Percentiles rank a stretch among this genome's conserved stretches.
These are phyloP conservation scores for Rugonectria rugulosa DNA, from an alignment of 2,329 filamentous ascomycete species.

Conservation along the genomic window DNA sequence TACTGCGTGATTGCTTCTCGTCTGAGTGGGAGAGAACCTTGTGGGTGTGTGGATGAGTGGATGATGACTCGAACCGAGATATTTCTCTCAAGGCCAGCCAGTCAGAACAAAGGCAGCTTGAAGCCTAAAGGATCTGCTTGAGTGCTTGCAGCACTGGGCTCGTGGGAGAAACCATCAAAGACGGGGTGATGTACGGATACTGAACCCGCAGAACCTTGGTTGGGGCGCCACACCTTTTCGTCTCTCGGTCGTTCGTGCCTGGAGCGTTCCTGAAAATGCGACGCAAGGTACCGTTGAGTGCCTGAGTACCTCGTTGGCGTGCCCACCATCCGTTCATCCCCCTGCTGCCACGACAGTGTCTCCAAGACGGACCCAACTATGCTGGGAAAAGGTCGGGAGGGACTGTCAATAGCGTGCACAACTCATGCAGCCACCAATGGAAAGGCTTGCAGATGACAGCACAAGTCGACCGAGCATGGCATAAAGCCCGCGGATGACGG, in stretches of 20 bases:
- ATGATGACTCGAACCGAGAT: slow-evolving; percentile 18
- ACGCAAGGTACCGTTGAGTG: slow-evolving; percentile 5
- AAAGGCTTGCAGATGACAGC: background rate
- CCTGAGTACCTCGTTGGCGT: background rate
- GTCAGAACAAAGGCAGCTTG: background rate
- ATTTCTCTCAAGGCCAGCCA: slow-evolving; percentile 11
- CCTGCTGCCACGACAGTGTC: background rate
- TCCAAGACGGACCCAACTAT: background rate
- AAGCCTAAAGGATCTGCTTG: slow-evolving; percentile 5
- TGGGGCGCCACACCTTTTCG: slow-evolving; percentile 1
- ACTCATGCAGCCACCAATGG: slow-evolving; percentile 4
- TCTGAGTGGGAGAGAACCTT: slow-evolving; percentile 2
- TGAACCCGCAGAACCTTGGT: background rate
- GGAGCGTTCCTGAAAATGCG: slow-evolving; percentile 10
- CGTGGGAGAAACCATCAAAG: background rate
- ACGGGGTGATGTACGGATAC: background rate
- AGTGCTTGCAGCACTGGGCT: slow-evolving; percentile 1
- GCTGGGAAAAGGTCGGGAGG: slow-evolving; percentile 4
- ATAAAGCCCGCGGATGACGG: background rate
- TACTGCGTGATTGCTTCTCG: background rate
- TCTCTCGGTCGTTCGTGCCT: background rate
- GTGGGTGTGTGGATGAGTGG: background rate
- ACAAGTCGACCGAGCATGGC: background rate
- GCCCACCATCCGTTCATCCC: slow-evolving; percentile 4
- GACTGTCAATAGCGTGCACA: background rate